These are phyloP conservation scores for Apiospora koreana DNA, from an alignment of 2,329 filamentous ascomycete genomes.

Conservation along the genomic window DNA sequence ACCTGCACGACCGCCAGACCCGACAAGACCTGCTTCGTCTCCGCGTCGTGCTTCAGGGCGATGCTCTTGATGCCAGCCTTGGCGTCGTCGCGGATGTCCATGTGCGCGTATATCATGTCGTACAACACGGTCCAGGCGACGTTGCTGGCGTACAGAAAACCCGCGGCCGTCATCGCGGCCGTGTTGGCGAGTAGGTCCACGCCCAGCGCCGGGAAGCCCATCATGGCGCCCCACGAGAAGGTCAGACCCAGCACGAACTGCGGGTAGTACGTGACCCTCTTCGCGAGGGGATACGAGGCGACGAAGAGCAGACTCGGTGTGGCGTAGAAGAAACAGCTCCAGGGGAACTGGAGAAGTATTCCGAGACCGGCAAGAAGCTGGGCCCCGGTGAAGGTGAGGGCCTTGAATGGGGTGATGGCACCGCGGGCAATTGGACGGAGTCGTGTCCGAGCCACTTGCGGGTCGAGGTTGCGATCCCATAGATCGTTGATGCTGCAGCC, in stretches of 20 bases:
- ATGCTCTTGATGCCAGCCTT: conserved; percentile 90
- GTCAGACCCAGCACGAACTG: conserved; percentile 81
- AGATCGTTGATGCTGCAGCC: conserved; percentile 90
- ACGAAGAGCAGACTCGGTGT: conserved; percentile 76
- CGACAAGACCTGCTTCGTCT: conserved; percentile 75
- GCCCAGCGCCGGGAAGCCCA: conserved; percentile 84
- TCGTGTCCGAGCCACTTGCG: conserved; percentile 73
- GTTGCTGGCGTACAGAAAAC: conserved; percentile 73
- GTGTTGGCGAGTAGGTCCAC: conserved; percentile 69
- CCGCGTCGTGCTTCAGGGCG: conserved; percentile 73
- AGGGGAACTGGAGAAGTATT: conserved; percentile 75
- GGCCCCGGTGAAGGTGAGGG: conserved; percentile 70
- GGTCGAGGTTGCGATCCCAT: conserved; percentile 86
- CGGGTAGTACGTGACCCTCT: conserved; percentile 84
- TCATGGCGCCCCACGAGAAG: conserved; percentile 86
- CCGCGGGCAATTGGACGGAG: conserved; percentile 79
- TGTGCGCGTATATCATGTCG: conserved; percentile 92
- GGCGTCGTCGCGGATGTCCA: conserved; percentile 84
- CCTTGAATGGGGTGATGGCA: conserved; percentile 72
- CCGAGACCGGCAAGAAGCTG: conserved; percentile 75
- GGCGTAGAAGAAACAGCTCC: conserved; percentile 73
- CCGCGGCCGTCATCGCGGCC: conserved; percentile 65
- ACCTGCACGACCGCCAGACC: conserved; percentile 71
- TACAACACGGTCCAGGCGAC: conserved; percentile 86
- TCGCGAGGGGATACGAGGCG: conserved; percentile 77